Evolutionary conservation across 2,329 filamentous ascomycete genomes (phyloP), one percentile per base, ranked within the genome.

Genomic region (Colletotrichum phormii): DNA sequence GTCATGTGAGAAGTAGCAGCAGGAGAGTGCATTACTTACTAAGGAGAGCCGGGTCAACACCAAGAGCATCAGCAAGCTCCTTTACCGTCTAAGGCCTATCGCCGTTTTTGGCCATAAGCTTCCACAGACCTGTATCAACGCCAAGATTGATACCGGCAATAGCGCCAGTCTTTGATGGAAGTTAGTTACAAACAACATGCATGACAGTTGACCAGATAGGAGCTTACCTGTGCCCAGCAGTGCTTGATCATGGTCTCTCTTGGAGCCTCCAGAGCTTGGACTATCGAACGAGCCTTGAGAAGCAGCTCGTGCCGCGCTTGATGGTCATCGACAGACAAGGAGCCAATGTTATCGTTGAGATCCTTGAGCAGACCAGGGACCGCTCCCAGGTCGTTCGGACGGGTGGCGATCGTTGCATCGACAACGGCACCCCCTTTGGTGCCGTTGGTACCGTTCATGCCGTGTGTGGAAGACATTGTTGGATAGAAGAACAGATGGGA

Each of bases 211-310:
- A 42, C 37, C 13, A n/a, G n/a, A n/a, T n/a, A n/a, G 2, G 9
- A 6, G 54, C 76, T 69, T 75, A 80, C 81, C 80, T 87, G 80
- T 0, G 83, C 84, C 84, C 85, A 87, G 73, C 77, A 80, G 57
- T 87, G 84, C 67, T 83, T 80, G 65, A 87, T 80, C 80, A 87
- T 86, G 0, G 85, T 84, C 77, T 88, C 86, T 7, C 85, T 80
- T 0, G 86, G 86, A 0, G 84, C 86, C 75, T 88, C 85, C 0
- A 85, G 77, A 0, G 83, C 80, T 33, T 70, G 67, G 7, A 70
- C 79, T 77, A 37, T 81, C 0, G 76, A 73, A n/a, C 81, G 79
- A 1, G 83, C 82, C 68, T 81, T 79, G 1, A 78, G 73, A 15
- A 81, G 75, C 2, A 85, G 76, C n/a, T 77, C 75, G 5, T 80